phyloP scores from a whole-genome alignment of 2,329 filamentous ascomycete genomes.

The Graphiopsis chlorocephala region DNA sequence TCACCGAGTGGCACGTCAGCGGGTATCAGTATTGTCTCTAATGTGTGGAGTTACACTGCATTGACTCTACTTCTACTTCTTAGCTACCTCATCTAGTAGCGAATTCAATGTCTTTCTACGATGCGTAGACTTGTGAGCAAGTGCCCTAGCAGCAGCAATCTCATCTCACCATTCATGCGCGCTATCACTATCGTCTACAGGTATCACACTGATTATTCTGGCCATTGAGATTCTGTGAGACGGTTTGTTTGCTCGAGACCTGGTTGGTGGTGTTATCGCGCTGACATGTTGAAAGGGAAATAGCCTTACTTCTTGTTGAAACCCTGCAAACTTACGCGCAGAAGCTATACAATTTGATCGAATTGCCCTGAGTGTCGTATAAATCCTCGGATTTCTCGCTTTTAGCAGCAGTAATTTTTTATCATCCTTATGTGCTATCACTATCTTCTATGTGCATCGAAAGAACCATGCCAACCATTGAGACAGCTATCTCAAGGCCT shows the following conservation, averaged over 20 bases:
- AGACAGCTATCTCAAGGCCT: neutral
- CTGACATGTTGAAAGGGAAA: neutral
- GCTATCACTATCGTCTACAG: neutral
- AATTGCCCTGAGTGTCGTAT: too few species aligned
- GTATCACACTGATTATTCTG: neutral
- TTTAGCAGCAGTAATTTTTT: neutral
- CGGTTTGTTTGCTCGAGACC: neutral
- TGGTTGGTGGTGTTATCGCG: neutral
- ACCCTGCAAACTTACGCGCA: neutral
- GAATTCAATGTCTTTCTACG: neutral
- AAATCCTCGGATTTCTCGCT: neutral
- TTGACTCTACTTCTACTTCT: neutral
- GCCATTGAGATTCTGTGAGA: neutral
- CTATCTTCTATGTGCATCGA: neutral
- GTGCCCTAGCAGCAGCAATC: neutral
- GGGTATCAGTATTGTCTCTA: neutral
- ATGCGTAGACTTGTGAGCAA: neutral
- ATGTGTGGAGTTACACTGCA: neutral
- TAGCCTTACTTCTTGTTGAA: neutral
- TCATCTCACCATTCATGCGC: neutral
- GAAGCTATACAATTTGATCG: neutral
- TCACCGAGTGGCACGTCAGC: neutral
- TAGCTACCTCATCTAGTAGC: neutral
- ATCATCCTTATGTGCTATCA: neutral
- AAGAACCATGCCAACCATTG: neutral